Evolutionary conservation across 139 green algal genomes (phyloP).

Genomic region (Volvox reticuliferus): DNA sequence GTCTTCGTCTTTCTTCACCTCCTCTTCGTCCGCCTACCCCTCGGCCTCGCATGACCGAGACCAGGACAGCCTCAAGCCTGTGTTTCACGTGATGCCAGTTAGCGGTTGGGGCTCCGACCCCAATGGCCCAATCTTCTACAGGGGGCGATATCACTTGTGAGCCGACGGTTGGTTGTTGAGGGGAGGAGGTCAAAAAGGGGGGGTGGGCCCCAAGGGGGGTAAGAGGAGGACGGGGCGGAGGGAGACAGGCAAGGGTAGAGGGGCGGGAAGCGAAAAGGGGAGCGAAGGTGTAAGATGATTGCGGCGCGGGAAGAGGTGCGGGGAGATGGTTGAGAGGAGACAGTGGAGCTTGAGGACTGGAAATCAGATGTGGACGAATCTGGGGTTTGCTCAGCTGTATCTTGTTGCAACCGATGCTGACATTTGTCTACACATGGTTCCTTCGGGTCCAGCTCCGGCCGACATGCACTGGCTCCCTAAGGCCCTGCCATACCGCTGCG

Average conservation of each 20-base stretch:
- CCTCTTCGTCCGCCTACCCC: neutral
- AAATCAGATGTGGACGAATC: too few species aligned
- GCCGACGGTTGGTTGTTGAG: neutral
- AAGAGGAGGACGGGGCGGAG: neutral
- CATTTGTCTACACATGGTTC: too few species aligned
- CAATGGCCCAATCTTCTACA: constrained; percentile 73
- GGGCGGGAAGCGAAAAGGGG: neutral
- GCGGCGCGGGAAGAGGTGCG: too few species aligned
- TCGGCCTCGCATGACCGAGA: constrained; percentile 31
- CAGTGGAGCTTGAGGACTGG: too few species aligned
- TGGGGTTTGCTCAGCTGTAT: too few species aligned
- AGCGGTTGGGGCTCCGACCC: constrained; percentile 82
- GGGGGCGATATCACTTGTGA: constrained; percentile 67
- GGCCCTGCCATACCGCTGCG: neutral
- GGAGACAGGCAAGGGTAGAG: neutral
- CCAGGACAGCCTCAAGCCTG: constrained; percentile 56
- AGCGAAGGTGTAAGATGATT: neutral
- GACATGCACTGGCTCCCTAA: too few species aligned
- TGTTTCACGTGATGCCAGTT: constrained; percentile 71
- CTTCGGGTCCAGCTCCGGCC: too few species aligned
- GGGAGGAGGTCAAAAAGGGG: neutral
- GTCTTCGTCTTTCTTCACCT: neutral
- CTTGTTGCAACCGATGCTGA: too few species aligned
- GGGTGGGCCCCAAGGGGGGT: neutral
- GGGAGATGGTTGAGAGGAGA: too few species aligned